These are phyloP conservation scores for Coemansia sp. DNA, from an alignment of 192 early-diverging fungal genomes.

Conservation along the genomic window DNA sequence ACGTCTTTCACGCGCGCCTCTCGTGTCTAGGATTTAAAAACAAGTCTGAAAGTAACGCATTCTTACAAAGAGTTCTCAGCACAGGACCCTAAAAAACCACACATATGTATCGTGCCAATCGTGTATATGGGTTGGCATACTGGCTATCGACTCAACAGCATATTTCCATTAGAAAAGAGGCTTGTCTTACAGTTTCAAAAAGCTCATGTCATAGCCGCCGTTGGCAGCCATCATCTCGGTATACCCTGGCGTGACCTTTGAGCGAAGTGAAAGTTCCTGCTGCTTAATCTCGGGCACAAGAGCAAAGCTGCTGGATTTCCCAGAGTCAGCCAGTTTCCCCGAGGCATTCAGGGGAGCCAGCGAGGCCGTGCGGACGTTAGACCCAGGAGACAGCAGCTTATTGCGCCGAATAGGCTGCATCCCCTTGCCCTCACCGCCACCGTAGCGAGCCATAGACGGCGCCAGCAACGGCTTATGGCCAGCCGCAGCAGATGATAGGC, in stretches of 20 bases:
- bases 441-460: conserved; percentile 26
- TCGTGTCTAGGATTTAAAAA: background rate
- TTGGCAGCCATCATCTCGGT: conserved; percentile 38
- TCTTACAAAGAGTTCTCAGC: too few relatives aligned
- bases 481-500: background rate
- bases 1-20: background rate
- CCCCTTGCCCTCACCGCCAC: conserved; percentile 8
- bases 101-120: background rate
- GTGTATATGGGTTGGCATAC: background rate
- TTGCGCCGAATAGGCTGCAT: conserved; percentile 6
- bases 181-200: conserved; percentile 15
- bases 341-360: background rate
- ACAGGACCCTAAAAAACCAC: background rate
- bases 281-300: conserved; percentile 21
- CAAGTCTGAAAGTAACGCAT: background rate
- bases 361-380: background rate
- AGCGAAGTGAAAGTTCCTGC: conserved; percentile 31
- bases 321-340: background rate
- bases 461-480: conserved; percentile 30
- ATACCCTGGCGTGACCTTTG: conserved; percentile 42
- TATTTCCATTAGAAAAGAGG: conserved; percentile 1
- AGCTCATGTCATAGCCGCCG: conserved; percentile 51
- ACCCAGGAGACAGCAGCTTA: conserved; percentile 22
- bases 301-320: conserved; percentile 17
- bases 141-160: background rate